A percentile compares a stretch with the other conserved stretches of the same genome.
These are phyloP conservation scores for Penicillium aurantiogriseum DNA, from an alignment of 2,329 filamentous ascomycete species.

Conservation along the genomic window DNA sequence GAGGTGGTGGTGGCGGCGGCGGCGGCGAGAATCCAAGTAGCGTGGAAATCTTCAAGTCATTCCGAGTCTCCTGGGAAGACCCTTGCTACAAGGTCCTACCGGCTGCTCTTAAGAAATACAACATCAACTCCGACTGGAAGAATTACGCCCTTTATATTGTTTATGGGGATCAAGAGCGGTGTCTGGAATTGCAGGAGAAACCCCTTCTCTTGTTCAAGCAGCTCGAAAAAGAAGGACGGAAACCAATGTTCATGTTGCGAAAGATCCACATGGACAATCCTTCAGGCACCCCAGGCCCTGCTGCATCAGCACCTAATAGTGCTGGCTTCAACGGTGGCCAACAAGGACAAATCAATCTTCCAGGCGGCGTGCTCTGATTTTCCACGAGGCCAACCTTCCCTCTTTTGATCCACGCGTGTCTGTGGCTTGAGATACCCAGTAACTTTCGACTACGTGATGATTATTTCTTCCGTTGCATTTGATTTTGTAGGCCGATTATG, in stretches of 20 bases:
- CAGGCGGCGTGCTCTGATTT: conserved; percentile 33
- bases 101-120: conserved; percentile 94
- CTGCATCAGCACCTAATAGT: conserved; percentile 32
- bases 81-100: conserved; percentile 96
- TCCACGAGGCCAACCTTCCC: not conserved
- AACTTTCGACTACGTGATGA: not conserved
- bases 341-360: conserved; percentile 34
- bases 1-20: conserved; percentile 12
- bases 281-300: conserved; percentile 14
- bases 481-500: not conserved
- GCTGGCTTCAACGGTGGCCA: conserved; percentile 30
- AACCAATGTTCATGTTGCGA: conserved; percentile 98
- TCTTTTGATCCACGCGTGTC: conserved; percentile 9
- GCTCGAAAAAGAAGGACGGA: conserved; percentile 92
- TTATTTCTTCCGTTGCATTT: conserved; percentile 3
- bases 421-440: conserved; percentile 16
- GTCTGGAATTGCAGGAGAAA: conserved; percentile 85
- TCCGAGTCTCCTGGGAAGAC: conserved; percentile 96
- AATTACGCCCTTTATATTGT: conserved; percentile 98
- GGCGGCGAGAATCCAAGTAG: conserved; percentile 34
- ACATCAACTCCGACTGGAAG: conserved; percentile 96
- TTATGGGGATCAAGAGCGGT: conserved; percentile 96
- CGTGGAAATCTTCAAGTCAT: conserved; percentile 98
- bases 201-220: conserved; percentile 96
- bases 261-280: conserved; percentile 53